These are phyloP conservation scores for Pyrenophora seminiperda DNA, from an alignment of 2,329 filamentous ascomycete genomes.

Conservation along the genomic window DNA sequence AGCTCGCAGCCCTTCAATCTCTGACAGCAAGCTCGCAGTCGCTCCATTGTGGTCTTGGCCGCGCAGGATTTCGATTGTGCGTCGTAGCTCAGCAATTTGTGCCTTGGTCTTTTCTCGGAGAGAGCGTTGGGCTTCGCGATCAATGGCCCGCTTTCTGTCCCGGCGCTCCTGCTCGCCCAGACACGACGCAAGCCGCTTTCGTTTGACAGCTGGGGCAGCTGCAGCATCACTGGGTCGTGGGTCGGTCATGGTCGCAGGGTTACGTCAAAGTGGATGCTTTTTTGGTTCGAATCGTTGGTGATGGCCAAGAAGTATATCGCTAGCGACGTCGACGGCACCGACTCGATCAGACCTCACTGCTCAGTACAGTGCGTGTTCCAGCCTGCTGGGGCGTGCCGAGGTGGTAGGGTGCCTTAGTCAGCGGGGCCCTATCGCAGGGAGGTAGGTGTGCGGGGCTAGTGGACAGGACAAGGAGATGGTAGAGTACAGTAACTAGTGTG, in stretches of 20 bases:
- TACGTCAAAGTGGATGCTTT: too few relatives aligned
- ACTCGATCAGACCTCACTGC: background rate
- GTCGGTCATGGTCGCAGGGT: constrained; percentile 1
- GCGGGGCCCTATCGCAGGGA: background rate
- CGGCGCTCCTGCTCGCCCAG: constrained; percentile 44
- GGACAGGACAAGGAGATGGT: too few relatives aligned
- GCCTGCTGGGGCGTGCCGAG: background rate
- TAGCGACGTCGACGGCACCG: background rate
- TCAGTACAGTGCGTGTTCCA: background rate
- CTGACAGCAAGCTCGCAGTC: constrained; percentile 38
- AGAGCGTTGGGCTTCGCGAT: constrained; percentile 45
- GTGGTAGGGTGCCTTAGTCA: background rate
- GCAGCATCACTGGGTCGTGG: constrained; percentile 33
- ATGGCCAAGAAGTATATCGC: background rate
- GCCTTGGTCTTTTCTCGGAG: constrained; percentile 47
- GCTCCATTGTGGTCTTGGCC: constrained; percentile 42
- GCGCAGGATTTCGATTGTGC: constrained; percentile 43
- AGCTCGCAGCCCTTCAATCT: constrained; percentile 38
- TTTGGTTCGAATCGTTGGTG: background rate
- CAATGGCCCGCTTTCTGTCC: constrained; percentile 44
- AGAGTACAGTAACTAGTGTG: too few relatives aligned
- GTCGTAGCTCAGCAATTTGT: constrained; percentile 46
- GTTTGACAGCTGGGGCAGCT: constrained; percentile 37
- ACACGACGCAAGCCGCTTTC: constrained; percentile 42
- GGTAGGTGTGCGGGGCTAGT: too few relatives aligned